Evolutionary conservation across 2,329 filamentous ascomycete genomes (phyloP).

Genomic region (Xylaria sp.): DNA sequence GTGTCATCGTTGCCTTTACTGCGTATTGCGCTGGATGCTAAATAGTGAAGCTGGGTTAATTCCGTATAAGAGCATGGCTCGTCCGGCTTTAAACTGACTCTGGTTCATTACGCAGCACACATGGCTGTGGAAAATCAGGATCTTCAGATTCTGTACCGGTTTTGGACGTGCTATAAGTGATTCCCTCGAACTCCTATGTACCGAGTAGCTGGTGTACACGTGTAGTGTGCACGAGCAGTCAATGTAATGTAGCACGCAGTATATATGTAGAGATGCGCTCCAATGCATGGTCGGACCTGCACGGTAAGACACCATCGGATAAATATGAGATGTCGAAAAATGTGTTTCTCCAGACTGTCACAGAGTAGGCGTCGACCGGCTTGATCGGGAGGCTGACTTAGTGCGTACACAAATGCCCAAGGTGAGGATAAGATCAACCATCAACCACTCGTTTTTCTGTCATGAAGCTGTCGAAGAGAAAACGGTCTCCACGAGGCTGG

Average conservation of each 20-base stretch:
- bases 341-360: neutral
- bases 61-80: conserved; percentile 16
- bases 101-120: conserved; percentile 15
- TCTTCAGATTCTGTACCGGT: conserved; percentile 24
- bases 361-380: neutral
- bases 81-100: conserved; percentile 11
- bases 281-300: conserved; percentile 1
- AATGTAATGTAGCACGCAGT: no score
- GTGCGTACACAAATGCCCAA: neutral
- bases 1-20: conserved; percentile 13
- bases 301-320: neutral
- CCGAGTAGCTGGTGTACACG: neutral
- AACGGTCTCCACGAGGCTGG: neutral
- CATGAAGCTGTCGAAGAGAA: neutral
- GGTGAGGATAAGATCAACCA: conserved; percentile 1
- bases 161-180: conserved; percentile 17
- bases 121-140: conserved; percentile 26
- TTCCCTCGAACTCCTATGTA: neutral
- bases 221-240: neutral
- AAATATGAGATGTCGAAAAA: neutral
- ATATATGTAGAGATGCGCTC: conserved; percentile 2
- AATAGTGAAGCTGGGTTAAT: neutral
- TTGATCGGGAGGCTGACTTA: neutral
- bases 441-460: neutral
- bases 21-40: no score